phyloP scores from a whole-genome alignment of 306 rosid species.

The Glycyrrhiza uralensis region DNA sequence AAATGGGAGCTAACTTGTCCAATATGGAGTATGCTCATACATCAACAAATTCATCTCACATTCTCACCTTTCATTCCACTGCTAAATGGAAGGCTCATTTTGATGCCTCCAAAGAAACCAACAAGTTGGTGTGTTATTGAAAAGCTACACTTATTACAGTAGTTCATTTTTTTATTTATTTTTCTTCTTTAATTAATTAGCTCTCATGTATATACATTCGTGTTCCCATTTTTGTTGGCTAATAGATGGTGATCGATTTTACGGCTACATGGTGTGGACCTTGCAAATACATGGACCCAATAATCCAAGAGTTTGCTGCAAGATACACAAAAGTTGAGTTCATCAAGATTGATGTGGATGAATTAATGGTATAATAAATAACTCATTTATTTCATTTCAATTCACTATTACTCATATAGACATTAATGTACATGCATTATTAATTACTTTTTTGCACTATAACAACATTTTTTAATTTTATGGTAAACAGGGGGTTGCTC shows the following conservation, averaged over 20 bases:
- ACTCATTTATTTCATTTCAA: not conserved
- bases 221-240: not conserved
- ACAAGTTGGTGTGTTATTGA: constrained; percentile 60
- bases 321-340: constrained; percentile 56
- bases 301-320: constrained; percentile 48
- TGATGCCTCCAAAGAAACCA: constrained; percentile 40
- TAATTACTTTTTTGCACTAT: not conserved
- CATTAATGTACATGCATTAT: not conserved
- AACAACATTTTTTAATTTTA: not conserved
- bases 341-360: constrained; percentile 76
- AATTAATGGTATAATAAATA: constrained; percentile 49
- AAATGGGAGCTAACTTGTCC: constrained; percentile 48
- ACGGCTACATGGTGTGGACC: constrained; percentile 90
- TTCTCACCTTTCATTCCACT: constrained; percentile 45
- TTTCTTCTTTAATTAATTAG: not conserved
- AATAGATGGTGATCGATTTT: constrained; percentile 79
- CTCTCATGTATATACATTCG: not conserved
- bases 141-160: not conserved
- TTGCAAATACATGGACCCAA: constrained; percentile 67
- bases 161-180: not conserved
- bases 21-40: not conserved
- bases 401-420: not conserved
- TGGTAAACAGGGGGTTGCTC: constrained; percentile 51
- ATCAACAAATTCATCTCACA: constrained; percentile 24
- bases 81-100: constrained; percentile 57